Percentiles rank a stretch among this genome's conserved stretches.
These are phyloP conservation scores for Apiospora arundinis DNA, from an alignment of 2,329 filamentous ascomycete genomes.

Conservation along the genomic window DNA sequence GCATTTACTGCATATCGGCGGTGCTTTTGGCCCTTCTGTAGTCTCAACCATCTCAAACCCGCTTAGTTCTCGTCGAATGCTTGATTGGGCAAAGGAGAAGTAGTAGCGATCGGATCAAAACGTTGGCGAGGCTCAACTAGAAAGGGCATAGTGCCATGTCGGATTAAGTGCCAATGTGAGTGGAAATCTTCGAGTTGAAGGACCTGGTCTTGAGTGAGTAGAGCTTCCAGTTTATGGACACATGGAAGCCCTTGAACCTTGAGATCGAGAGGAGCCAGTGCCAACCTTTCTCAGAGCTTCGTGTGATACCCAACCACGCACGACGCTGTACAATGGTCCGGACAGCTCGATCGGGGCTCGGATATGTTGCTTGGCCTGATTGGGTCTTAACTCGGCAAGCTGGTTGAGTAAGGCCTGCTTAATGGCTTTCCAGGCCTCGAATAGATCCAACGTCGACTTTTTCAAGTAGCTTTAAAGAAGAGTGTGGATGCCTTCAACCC, in stretches of 20 bases:
- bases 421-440: slow-evolving; percentile 29
- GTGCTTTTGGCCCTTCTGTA: slow-evolving; percentile 17
- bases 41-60: slow-evolving; percentile 29
- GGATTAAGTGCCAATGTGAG: slow-evolving; percentile 28
- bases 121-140: slow-evolving; percentile 27
- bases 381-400: slow-evolving; percentile 28
- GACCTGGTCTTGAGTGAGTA: slow-evolving; percentile 23
- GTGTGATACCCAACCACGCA: slow-evolving; percentile 30
- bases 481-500: slow-evolving; percentile 28
- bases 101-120: slow-evolving; percentile 23
- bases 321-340: slow-evolving; percentile 25
- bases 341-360: slow-evolving; percentile 27
- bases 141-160: slow-evolving; percentile 21
- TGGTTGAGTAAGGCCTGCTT: slow-evolving; percentile 29
- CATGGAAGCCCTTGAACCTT: slow-evolving; percentile 25
- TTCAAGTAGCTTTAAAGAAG: slow-evolving; percentile 30
- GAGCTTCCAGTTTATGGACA: slow-evolving; percentile 24
- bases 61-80: slow-evolving; percentile 26
- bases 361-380: slow-evolving; percentile 28
- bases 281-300: slow-evolving; percentile 30
- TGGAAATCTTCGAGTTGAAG: slow-evolving; percentile 28
- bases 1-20: slow-evolving; percentile 28
- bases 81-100: slow-evolving; percentile 24
- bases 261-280: slow-evolving; percentile 24
- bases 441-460: slow-evolving; percentile 28